Conservation (phyloP, 768 basidiomycete species). For the Lactarius sp. region DNA sequence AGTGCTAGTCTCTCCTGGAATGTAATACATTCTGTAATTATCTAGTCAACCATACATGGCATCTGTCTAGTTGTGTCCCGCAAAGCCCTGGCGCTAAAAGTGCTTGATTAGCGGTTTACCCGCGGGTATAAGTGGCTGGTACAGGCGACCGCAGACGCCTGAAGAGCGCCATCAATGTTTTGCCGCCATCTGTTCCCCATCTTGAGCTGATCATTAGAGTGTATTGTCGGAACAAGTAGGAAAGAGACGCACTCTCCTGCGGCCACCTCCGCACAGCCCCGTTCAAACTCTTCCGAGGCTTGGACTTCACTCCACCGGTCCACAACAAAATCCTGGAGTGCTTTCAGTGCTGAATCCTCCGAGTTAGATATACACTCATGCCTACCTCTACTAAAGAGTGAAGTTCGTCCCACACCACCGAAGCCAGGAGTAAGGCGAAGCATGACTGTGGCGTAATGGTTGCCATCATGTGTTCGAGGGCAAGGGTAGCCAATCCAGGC, state of each 20-base stretch:
- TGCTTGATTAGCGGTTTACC: constrained; percentile 6
- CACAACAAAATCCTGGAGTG: constrained; percentile 61
- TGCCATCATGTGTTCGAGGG: constrained; percentile 67
- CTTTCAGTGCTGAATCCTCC: constrained; percentile 17
- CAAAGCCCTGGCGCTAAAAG: neutral
- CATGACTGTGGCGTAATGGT: constrained; percentile 61
- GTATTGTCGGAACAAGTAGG: neutral
- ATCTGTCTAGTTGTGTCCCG: neutral
- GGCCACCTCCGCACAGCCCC: constrained; percentile 65
- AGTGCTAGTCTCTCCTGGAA: neutral
- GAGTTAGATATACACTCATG: constrained; percentile 15
- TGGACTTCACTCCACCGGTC: constrained; percentile 73
- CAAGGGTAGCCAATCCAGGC: constrained; percentile 57
- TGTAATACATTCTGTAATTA: neutral
- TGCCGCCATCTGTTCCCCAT: constrained; percentile 69
- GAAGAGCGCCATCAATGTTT: constrained; percentile 61
- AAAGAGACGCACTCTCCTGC: constrained; percentile 53
- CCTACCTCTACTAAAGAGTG: constrained; percentile 55
- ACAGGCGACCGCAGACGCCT: constrained; percentile 59
- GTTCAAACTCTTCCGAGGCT: constrained; percentile 57
- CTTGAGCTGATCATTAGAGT: constrained; percentile 37
- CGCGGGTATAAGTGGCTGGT: constrained; percentile 27
- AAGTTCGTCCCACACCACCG: constrained; percentile 60
- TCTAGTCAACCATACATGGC: neutral
- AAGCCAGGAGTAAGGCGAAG: constrained; percentile 67